These are phyloP conservation scores for Eucalyptus pauciflora DNA, from an alignment of 345 rosid genomes.

Conservation along the genomic window DNA sequence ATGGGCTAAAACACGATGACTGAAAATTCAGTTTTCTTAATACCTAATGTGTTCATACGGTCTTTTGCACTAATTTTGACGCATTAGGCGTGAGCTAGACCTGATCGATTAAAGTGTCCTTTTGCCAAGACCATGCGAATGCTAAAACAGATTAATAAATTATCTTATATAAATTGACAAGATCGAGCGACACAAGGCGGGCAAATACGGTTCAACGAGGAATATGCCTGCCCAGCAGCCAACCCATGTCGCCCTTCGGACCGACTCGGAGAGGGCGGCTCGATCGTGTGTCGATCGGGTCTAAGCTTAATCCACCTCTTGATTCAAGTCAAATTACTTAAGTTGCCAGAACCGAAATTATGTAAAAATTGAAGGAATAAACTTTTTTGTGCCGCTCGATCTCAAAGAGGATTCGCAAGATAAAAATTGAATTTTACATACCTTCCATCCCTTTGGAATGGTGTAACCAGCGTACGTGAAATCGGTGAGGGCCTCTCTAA, in stretches of 20 bases:
- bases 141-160: neutral
- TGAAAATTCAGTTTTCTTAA: neutral
- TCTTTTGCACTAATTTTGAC: neutral
- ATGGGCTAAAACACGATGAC: neutral
- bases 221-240: neutral
- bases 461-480: constrained; percentile 38
- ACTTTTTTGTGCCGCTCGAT: neutral
- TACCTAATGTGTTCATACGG: neutral
- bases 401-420: neutral
- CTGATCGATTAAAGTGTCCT: neutral
- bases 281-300: neutral
- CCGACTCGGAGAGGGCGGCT: neutral
- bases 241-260: neutral
- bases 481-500: constrained; percentile 30
- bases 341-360: neutral
- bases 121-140: neutral
- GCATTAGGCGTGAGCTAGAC: neutral
- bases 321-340: neutral
- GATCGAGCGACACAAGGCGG: neutral
- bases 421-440: neutral
- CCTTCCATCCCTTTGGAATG: constrained; percentile 54
- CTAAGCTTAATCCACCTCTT: neutral
- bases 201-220: neutral
- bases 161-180: neutral
- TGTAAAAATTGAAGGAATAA: neutral